These are phyloP conservation scores for Parafenestella ontariensis DNA, from an alignment of 2,329 filamentous ascomycete species.

Conservation along the genomic window DNA sequence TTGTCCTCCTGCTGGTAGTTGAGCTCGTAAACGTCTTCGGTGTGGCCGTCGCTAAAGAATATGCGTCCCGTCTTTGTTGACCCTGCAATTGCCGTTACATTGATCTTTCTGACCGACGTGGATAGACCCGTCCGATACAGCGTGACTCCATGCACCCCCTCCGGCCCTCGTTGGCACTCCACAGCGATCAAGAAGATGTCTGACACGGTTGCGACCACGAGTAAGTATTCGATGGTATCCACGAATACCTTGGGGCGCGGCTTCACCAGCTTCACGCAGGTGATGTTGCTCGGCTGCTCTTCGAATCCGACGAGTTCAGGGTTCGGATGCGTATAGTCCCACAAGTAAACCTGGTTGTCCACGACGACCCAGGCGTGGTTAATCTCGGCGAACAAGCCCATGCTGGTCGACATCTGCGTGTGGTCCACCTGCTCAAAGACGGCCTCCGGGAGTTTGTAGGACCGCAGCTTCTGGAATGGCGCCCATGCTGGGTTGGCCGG, in stretches of 20 bases:
- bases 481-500: slow-evolving; percentile 74
- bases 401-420: slow-evolving; percentile 84
- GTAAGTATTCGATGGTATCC: slow-evolving; percentile 80
- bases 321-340: slow-evolving; percentile 95
- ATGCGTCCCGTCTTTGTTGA: slow-evolving; percentile 83
- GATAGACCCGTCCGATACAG: slow-evolving; percentile 91
- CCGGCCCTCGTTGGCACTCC: slow-evolving; percentile 67
- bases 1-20: slow-evolving; percentile 97
- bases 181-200: slow-evolving; percentile 91
- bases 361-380: slow-evolving; percentile 96
- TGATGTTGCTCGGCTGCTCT: slow-evolving; percentile 86
- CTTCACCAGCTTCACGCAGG: slow-evolving; percentile 84
- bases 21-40: slow-evolving; percentile 91
- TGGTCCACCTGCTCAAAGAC: slow-evolving; percentile 93
- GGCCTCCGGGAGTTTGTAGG: slow-evolving; percentile 88
- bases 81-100: slow-evolving; percentile 79
- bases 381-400: slow-evolving; percentile 94
- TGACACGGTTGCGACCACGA: slow-evolving; percentile 85
- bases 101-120: slow-evolving; percentile 75
- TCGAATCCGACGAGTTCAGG: slow-evolving; percentile 92
- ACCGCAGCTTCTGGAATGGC: slow-evolving; percentile 86
- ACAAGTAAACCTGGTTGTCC: slow-evolving; percentile 94
- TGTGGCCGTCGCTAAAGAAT: slow-evolving; percentile 83
- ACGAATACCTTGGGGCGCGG: slow-evolving; percentile 90
- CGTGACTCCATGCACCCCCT: slow-evolving; percentile 74